A percentile compares a stretch with the other conserved stretches of the same genome.
phyloP scores from a whole-genome alignment of 2,329 filamentous ascomycete genomes.

The Paecilomyces formosus region DNA sequence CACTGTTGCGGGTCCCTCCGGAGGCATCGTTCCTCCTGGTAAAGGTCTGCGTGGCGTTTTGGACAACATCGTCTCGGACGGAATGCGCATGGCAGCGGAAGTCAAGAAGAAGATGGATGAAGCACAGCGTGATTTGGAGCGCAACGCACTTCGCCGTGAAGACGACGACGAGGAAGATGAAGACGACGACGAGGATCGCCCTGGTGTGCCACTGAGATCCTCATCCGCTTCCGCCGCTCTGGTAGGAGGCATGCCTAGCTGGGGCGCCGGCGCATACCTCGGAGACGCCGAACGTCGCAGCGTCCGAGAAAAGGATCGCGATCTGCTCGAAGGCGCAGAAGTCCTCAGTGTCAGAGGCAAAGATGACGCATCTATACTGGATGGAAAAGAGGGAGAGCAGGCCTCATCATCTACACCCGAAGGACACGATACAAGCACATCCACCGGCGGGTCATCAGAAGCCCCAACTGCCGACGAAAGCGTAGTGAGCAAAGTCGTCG shows the following conservation, averaged over 20 bases:
- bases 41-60: slow-evolving; percentile 85
- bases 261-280: slow-evolving; percentile 37
- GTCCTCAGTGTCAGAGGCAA: slow-evolving; percentile 45
- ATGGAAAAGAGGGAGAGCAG: slow-evolving; percentile 15
- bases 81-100: slow-evolving; percentile 91
- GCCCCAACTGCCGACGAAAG: slow-evolving; percentile 5
- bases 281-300: slow-evolving; percentile 56
- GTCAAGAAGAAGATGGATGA: slow-evolving; percentile 92
- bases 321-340: slow-evolving; percentile 67
- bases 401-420: background rate
- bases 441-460: background rate
- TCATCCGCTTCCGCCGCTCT: slow-evolving; percentile 16
- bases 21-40: slow-evolving; percentile 54
- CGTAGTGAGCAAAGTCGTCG: slow-evolving; percentile 30
- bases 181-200: slow-evolving; percentile 52
- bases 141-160: slow-evolving; percentile 61
- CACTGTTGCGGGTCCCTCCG: slow-evolving; percentile 43
- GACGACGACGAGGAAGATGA: slow-evolving; percentile 65
- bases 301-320: slow-evolving; percentile 60
- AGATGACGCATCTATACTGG: slow-evolving; percentile 15
- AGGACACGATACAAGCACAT: background rate
- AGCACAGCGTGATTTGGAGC: slow-evolving; percentile 83
- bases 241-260: slow-evolving; percentile 27
- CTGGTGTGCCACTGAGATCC: slow-evolving; percentile 9
- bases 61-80: slow-evolving; percentile 95